Conservation (phyloP, 2,329 filamentous ascomycete species). For the Zymoseptoria ardabiliae region DNA sequence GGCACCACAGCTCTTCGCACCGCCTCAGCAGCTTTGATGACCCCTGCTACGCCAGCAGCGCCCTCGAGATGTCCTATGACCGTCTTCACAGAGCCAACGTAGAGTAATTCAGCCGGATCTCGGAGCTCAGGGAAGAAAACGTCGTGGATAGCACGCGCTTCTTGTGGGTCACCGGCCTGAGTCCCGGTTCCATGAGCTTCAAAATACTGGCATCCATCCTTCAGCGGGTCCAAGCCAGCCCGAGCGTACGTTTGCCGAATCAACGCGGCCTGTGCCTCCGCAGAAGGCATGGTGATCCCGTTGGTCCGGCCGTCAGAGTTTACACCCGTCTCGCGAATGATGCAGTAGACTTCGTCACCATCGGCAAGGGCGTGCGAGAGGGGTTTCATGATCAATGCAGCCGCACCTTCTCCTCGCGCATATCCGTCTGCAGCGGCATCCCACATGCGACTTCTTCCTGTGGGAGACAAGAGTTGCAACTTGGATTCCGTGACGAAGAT, state of each 20-base stretch:
- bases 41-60: constrained; percentile 16
- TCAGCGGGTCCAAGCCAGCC: constrained; percentile 17
- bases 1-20: constrained; percentile 23
- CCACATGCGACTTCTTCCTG: constrained; percentile 27
- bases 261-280: constrained; percentile 31
- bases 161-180: constrained; percentile 21
- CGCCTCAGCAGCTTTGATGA: constrained; percentile 23
- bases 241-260: constrained; percentile 32
- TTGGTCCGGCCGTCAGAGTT: constrained; percentile 33
- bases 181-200: constrained; percentile 32
- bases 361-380: constrained; percentile 42
- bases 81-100: constrained; percentile 23
- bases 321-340: constrained; percentile 30
- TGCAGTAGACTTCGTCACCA: constrained; percentile 39
- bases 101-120: constrained; percentile 4
- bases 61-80: constrained; percentile 22
- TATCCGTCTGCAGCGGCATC: constrained; percentile 41
- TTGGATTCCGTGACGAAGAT: constrained; percentile 12
- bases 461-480: constrained; percentile 19
- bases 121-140: constrained; percentile 7
- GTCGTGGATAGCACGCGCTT: constrained; percentile 19
- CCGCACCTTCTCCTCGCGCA: constrained; percentile 49
- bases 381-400: constrained; percentile 45
- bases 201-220: constrained; percentile 14
- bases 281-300: constrained; percentile 36